These are phyloP conservation scores for Colletotrichum melonis DNA, from an alignment of 2,329 filamentous ascomycete species.

Conservation along the genomic window DNA sequence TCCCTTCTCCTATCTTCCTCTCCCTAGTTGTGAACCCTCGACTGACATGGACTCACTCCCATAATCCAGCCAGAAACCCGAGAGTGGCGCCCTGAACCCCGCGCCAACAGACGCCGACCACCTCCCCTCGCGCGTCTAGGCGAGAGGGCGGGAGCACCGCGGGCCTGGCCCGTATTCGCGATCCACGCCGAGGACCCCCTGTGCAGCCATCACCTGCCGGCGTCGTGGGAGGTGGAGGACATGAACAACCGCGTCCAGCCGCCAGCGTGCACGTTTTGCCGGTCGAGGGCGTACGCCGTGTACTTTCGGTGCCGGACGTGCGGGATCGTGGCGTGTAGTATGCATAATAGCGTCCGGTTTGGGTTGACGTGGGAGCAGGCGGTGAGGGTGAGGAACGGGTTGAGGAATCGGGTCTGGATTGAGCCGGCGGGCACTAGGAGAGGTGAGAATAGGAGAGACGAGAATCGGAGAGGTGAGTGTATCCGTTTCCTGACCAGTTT, in stretches of 20 bases:
- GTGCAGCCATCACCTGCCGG: not conserved
- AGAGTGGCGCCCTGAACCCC: not conserved
- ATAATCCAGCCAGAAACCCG: slow-evolving; percentile 1
- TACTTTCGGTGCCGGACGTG: slow-evolving; percentile 6
- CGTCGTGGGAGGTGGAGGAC: not conserved
- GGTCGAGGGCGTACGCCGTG: not conserved
- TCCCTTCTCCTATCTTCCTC: too few relatives aligned
- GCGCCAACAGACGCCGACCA: not conserved
- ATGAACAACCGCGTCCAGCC: not conserved
- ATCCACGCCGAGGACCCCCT: slow-evolving; percentile 5
- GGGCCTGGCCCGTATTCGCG: slow-evolving; percentile 4
- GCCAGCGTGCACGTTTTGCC: not conserved
- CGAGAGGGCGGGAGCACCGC: not conserved
- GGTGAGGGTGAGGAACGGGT: not conserved
- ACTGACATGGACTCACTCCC: not conserved
- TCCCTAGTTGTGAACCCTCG: fast-evolving
- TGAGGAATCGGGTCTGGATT: slow-evolving; percentile 1
- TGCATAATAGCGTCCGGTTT: not conserved
- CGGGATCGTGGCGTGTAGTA: slow-evolving; percentile 10
- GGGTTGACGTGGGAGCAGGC: slow-evolving; percentile 1
- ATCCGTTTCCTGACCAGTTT: not conserved
- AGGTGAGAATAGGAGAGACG: not conserved
- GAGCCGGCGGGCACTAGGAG: not conserved
- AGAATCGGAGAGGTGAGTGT: not conserved
- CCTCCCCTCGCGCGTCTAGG: too few relatives aligned